These are phyloP conservation scores for Cyberlindnera euphorbiiphila DNA, from an alignment of 805 yeast genomes.

Conservation along the genomic window DNA sequence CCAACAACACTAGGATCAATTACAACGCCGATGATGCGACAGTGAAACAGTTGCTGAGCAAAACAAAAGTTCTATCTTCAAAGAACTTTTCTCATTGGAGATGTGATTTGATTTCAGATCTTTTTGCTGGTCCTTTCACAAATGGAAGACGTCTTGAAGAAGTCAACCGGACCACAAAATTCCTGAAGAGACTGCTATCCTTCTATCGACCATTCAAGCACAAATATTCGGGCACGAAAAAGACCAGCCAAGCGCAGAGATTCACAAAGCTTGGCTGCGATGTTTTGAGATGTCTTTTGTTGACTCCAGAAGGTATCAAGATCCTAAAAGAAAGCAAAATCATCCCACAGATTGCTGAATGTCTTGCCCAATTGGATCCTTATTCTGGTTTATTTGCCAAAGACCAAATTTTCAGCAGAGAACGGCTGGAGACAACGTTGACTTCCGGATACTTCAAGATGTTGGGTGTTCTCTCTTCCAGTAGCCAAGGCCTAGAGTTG, in stretches of 20 bases:
- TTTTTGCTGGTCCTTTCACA: slow-evolving; percentile 81
- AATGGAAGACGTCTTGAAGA: slow-evolving; percentile 76
- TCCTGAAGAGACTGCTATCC: slow-evolving; percentile 76
- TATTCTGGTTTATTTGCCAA: slow-evolving; percentile 66
- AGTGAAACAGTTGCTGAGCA: slow-evolving; percentile 59
- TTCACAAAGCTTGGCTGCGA: slow-evolving; percentile 74
- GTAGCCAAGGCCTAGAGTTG: slow-evolving; percentile 59
- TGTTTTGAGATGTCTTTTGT: slow-evolving; percentile 60
- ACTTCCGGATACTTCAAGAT: slow-evolving; percentile 76
- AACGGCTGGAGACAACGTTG: slow-evolving; percentile 57
- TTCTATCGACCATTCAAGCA: slow-evolving; percentile 91
- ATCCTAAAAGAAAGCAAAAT: slow-evolving; percentile 71
- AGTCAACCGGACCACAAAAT: slow-evolving; percentile 71
- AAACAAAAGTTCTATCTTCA: slow-evolving; percentile 69
- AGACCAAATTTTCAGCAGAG: slow-evolving; percentile 69
- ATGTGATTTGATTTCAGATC: slow-evolving; percentile 67
- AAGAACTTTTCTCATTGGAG: slow-evolving; percentile 85
- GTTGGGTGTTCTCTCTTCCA: slow-evolving; percentile 65
- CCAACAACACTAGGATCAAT: slow-evolving; percentile 10
- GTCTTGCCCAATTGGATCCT: slow-evolving; percentile 81
- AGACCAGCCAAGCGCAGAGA: slow-evolving; percentile 46
- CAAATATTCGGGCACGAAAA: slow-evolving; percentile 58
- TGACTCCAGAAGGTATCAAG: slow-evolving; percentile 60
- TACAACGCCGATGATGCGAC: slow-evolving; percentile 51
- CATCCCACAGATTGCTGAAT: slow-evolving; percentile 83